phyloP scores from a whole-genome alignment of 2,329 filamentous ascomycete species.

The Zalaria sp. region DNA sequence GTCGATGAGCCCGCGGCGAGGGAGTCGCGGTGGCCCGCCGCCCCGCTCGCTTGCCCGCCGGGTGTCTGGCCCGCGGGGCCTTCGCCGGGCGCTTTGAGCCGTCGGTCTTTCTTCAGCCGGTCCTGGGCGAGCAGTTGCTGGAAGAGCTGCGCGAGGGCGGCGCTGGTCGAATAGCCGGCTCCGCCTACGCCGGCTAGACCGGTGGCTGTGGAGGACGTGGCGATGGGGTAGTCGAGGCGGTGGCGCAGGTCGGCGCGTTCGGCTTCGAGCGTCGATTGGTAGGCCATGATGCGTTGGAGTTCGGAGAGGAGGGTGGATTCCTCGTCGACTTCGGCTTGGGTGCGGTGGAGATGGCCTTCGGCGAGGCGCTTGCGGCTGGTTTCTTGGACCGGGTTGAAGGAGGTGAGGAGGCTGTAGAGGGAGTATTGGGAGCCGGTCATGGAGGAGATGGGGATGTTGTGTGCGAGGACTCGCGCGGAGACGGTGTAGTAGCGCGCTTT shows the following conservation, averaged over 20 bases:
- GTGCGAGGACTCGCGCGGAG: conserved; percentile 66
- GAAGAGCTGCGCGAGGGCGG: conserved; percentile 65
- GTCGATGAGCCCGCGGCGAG: conserved; percentile 13
- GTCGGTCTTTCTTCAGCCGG: conserved; percentile 72
- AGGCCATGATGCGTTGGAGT: conserved; percentile 77
- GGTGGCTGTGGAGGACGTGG: conserved; percentile 50
- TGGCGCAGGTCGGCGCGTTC: conserved; percentile 79
- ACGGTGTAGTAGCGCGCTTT: conserved; percentile 86
- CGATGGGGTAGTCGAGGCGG: conserved; percentile 66
- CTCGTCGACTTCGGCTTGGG: conserved; percentile 78
- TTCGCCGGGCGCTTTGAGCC: conserved; percentile 18
- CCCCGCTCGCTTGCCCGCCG: conserved; percentile 9
- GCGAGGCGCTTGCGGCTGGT: conserved; percentile 72
- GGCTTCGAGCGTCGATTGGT: conserved; percentile 73
- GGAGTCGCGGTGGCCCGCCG: conserved; percentile 24
- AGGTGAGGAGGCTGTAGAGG: conserved; percentile 70
- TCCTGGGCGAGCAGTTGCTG: conserved; percentile 72
- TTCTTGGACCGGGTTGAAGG: conserved; percentile 74
- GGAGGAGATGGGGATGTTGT: conserved; percentile 64
- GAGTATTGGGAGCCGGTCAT: conserved; percentile 81
- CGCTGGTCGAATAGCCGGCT: conserved; percentile 58
- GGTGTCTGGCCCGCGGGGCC: conserved; percentile 8
- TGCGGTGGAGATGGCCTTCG: conserved; percentile 61
- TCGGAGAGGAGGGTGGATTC: conserved; percentile 83
- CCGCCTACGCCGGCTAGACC: conserved; percentile 2